Conservation (phyloP, 1,284 basidiomycete genomes). For the Heterobasidion irregulare region DNA sequence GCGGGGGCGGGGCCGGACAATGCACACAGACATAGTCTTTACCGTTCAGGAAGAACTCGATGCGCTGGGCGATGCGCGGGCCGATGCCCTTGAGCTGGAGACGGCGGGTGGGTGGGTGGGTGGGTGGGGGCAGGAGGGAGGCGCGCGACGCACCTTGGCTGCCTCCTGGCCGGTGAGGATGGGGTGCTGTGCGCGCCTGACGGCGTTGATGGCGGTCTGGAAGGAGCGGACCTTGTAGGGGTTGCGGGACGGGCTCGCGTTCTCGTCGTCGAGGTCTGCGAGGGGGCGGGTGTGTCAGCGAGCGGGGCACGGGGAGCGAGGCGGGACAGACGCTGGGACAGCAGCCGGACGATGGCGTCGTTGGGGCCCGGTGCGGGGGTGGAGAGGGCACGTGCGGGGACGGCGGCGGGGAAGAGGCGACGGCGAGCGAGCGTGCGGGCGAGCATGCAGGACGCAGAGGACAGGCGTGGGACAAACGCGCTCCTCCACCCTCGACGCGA, state of each 20-base stretch:
- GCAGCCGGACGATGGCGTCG: constrained; percentile 31
- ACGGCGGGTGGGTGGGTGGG: neutral
- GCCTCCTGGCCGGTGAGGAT: constrained; percentile 34
- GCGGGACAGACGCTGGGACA: constrained; percentile 28
- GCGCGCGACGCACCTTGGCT: constrained; percentile 19
- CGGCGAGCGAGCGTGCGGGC: neutral
- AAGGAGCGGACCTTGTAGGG: constrained; percentile 43
- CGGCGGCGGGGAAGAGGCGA: neutral
- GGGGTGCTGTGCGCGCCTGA: constrained; percentile 28
- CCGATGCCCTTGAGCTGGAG: constrained; percentile 34
- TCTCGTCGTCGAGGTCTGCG: constrained; percentile 36
- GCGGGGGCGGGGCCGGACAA: constrained; percentile 3
- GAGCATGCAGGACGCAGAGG: neutral
- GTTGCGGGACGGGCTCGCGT: constrained; percentile 27
- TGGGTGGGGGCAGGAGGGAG: constrained; percentile 6
- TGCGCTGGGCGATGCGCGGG: constrained; percentile 30
- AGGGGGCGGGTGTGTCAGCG: neutral
- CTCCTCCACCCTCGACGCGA: neutral
- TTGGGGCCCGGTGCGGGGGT: constrained; percentile 17
- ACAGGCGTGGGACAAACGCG: neutral
- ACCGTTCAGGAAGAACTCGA: constrained; percentile 28
- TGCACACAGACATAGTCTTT: constrained; percentile 27
- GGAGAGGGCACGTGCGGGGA: neutral
- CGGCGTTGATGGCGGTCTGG: constrained; percentile 32
- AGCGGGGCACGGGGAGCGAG: neutral